phyloP scores from a whole-genome alignment of 2,329 filamentous ascomycete genomes.

The Alternaria solani region DNA sequence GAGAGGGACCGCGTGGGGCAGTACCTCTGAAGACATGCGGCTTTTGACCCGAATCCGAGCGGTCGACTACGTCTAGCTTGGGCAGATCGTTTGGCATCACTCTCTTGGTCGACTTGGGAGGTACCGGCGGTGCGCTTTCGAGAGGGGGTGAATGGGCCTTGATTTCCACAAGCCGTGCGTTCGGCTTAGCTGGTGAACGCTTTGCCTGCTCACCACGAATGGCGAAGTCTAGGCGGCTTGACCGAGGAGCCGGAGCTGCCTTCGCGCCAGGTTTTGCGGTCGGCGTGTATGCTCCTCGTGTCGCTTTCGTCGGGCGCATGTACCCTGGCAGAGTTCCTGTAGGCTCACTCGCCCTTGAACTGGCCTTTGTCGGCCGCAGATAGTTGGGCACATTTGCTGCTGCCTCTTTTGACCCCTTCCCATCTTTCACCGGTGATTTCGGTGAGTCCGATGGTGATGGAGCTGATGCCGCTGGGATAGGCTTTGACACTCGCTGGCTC shows the following conservation, averaged over 20 bases:
- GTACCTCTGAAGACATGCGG: background rate
- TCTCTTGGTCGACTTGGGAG: background rate
- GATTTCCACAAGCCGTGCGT: background rate
- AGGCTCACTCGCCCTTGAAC: background rate
- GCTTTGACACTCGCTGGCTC: background rate
- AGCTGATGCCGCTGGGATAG: background rate
- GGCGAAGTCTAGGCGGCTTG: background rate
- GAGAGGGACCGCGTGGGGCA: background rate
- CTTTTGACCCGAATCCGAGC: background rate
- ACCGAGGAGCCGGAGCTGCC: background rate
- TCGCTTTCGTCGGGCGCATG: background rate
- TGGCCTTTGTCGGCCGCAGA: background rate
- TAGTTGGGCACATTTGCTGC: background rate
- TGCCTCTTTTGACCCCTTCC: too few species aligned
- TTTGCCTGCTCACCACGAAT: background rate
- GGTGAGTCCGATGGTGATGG: background rate
- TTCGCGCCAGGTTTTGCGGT: too few species aligned
- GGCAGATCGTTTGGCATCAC: background rate
- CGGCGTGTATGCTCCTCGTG: background rate
- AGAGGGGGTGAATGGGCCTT: background rate
- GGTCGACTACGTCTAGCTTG: too few species aligned
- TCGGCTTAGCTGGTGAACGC: background rate
- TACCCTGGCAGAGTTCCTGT: background rate
- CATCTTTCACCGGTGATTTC: background rate
- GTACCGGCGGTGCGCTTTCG: background rate